These are phyloP conservation scores for Fusarium nematophilum DNA, from an alignment of 2,329 filamentous ascomycete genomes.

Conservation along the genomic window DNA sequence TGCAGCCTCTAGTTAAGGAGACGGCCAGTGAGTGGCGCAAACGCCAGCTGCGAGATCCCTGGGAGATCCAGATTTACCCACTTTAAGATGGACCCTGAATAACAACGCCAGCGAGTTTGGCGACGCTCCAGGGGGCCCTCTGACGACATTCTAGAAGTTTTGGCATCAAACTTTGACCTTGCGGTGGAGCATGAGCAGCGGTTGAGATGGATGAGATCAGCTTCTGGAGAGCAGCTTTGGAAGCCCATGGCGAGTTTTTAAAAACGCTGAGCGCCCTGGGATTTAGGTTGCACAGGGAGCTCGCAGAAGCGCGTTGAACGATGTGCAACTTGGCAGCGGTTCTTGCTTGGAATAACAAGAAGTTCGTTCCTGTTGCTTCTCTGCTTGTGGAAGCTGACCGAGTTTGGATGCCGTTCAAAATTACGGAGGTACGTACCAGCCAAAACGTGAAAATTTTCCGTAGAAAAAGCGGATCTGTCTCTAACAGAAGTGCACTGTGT, in stretches of 20 bases:
- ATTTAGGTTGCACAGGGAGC: background rate
- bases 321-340: background rate
- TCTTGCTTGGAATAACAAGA: background rate
- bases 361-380: background rate
- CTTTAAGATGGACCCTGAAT: slow-evolving; percentile 27
- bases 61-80: slow-evolving; percentile 13
- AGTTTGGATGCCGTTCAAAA: slow-evolving; percentile 11
- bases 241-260: background rate
- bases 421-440: slow-evolving; percentile 7
- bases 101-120: slow-evolving; percentile 31
- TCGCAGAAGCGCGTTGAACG: slow-evolving; percentile 11
- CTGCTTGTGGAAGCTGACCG: background rate
- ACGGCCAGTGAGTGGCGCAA: slow-evolving; percentile 14
- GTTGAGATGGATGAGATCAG: no score
- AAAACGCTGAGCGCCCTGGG: background rate
- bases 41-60: slow-evolving; percentile 16
- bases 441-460: slow-evolving; percentile 5
- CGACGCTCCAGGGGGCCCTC: slow-evolving; percentile 11
- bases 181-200: slow-evolving; percentile 10
- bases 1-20: slow-evolving; percentile 7
- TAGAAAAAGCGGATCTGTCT: background rate
- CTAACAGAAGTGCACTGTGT: slow-evolving; percentile 8
- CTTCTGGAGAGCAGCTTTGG: background rate
- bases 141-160: slow-evolving; percentile 21
- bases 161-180: slow-evolving; percentile 19